These are phyloP conservation scores for Erodium maritimum DNA, from an alignment of 345 rosid species.

Conservation along the genomic window DNA sequence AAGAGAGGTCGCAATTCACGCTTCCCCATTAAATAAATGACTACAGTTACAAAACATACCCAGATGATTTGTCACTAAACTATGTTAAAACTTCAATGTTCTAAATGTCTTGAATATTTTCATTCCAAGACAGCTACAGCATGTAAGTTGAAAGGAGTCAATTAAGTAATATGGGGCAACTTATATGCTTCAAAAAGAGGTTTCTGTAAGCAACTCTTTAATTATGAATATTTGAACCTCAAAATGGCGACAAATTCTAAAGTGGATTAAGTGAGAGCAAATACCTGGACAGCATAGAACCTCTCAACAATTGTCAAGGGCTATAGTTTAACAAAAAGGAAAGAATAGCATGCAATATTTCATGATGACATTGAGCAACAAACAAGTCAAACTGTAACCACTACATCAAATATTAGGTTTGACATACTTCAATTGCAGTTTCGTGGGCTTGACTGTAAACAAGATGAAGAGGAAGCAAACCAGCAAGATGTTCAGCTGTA, in stretches of 20 bases:
- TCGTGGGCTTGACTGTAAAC: conserved; percentile 93
- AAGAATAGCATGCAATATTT: too few relatives aligned
- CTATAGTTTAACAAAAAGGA: not conserved
- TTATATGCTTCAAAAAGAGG: too few relatives aligned
- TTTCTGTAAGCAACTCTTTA: too few relatives aligned
- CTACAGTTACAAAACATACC: too few relatives aligned
- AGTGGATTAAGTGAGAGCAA: not conserved
- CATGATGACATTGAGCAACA: conserved; percentile 1
- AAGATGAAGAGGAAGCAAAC: conserved; percentile 93
- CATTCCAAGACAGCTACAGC: too few relatives aligned
- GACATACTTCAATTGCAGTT: conserved; percentile 85
- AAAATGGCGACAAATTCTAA: not conserved
- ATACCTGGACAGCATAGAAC: not conserved
- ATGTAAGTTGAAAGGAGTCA: too few relatives aligned
- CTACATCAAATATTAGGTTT: not conserved
- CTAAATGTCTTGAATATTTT: too few relatives aligned
- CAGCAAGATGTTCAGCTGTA: conserved; percentile 91
- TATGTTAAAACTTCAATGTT: too few relatives aligned
- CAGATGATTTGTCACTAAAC: too few relatives aligned
- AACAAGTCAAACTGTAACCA: not conserved
- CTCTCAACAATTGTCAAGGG: not conserved
- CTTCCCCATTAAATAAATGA: too few relatives aligned
- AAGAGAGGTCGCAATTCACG: too few relatives aligned
- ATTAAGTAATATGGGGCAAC: not conserved
- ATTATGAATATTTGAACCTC: not conserved